A percentile compares a stretch with the other conserved stretches of the same genome.
Conservation (phyloP, 2,329 filamentous ascomycete species). For the Calonectria ilicicola region DNA sequence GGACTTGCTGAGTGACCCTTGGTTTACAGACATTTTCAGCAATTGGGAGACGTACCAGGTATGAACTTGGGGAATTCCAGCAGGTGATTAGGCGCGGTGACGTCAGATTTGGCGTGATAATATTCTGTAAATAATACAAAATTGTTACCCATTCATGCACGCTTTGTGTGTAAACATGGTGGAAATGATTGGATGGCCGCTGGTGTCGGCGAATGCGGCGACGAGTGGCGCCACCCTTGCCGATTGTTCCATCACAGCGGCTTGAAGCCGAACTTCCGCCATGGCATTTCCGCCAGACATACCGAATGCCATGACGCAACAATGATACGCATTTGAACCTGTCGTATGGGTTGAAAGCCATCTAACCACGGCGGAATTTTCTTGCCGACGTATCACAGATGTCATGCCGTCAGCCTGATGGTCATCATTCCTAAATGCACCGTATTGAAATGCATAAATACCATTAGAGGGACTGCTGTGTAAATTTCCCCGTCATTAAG, state of each 20-base stretch:
- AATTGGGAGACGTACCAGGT: slow-evolving; percentile 22
- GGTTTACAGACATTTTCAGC: slow-evolving; percentile 20
- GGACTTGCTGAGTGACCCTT: slow-evolving; percentile 23
- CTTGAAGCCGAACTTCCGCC: background rate
- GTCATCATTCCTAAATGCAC: background rate
- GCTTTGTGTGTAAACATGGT: background rate
- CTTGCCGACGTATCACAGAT: background rate
- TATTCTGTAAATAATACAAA: background rate
- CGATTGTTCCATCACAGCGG: background rate
- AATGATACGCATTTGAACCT: background rate
- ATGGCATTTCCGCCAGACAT: background rate
- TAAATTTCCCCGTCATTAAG: background rate
- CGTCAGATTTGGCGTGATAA: background rate
- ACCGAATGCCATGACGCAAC: background rate
- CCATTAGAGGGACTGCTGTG: background rate
- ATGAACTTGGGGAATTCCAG: background rate
- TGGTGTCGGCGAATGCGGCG: background rate
- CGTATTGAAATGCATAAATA: background rate
- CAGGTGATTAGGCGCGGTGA: background rate
- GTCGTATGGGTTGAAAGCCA: no score
- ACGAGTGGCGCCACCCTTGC: background rate
- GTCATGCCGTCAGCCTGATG: background rate
- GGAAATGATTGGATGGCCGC: background rate
- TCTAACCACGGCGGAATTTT: background rate
- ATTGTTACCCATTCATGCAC: background rate